These are phyloP conservation scores for Medicago arabica DNA, from an alignment of 306 rosid genomes.

Conservation along the genomic window DNA sequence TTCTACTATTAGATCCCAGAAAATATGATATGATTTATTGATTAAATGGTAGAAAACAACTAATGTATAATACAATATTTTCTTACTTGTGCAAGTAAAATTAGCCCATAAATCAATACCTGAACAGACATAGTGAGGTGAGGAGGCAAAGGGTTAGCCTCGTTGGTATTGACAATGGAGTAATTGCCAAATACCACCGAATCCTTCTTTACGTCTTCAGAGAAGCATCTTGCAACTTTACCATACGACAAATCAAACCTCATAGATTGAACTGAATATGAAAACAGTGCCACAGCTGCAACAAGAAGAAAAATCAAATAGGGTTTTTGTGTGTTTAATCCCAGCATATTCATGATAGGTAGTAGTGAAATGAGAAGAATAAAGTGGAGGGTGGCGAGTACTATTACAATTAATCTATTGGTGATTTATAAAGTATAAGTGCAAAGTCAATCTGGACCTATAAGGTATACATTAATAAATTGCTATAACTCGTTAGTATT, in stretches of 20 bases:
- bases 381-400: background rate
- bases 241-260: conserved; percentile 69
- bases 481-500: no score
- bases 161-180: conserved; percentile 53
- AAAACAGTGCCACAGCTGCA: conserved; percentile 44
- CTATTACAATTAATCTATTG: background rate
- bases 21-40: no score
- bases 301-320: conserved; percentile 14
- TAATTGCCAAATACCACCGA: conserved; percentile 72
- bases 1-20: no score
- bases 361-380: background rate
- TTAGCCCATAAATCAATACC: conserved; percentile 41
- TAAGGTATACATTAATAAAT: no score
- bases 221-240: conserved; percentile 59
- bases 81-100: no score
- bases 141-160: conserved; percentile 50
- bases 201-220: conserved; percentile 61
- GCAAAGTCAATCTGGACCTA: background rate
- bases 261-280: conserved; percentile 51
- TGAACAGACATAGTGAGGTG: conserved; percentile 59
- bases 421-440: background rate
- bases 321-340: background rate
- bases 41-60: no score
- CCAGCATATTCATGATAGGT: conserved; percentile 24
- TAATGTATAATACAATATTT: no score